Conservation (phyloP, 2,329 filamentous ascomycete genomes). For the Penicillium sclerotigenum region DNA sequence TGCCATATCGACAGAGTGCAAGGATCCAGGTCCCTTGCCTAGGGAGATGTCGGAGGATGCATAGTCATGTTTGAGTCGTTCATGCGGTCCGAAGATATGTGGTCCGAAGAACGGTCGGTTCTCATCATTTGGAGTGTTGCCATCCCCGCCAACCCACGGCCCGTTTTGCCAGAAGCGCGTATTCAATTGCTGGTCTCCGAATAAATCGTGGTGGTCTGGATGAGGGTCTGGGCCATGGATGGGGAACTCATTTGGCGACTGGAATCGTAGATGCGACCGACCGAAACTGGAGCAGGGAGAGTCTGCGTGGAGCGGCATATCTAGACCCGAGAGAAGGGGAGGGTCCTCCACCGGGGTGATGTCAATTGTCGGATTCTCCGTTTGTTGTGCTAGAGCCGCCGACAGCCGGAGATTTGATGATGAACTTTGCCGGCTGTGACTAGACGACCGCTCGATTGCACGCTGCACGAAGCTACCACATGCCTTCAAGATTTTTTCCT, state of each 20-base stretch:
- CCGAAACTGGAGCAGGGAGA: constrained; percentile 45
- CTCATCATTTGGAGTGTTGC: constrained; percentile 43
- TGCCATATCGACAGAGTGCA: constrained; percentile 47
- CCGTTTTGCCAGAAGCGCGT: constrained; percentile 46
- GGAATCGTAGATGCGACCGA: constrained; percentile 42
- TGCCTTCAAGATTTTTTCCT: constrained; percentile 44
- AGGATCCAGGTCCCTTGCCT: constrained; percentile 42
- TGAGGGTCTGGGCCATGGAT: constrained; percentile 35
- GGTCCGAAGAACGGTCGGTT: constrained; percentile 45
- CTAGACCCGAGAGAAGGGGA: constrained; percentile 34
- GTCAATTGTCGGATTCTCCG: constrained; percentile 42
- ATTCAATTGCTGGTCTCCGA: constrained; percentile 45
- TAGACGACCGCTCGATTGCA: constrained; percentile 36
- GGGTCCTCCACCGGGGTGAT: constrained; percentile 42
- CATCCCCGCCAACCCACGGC: constrained; percentile 43
- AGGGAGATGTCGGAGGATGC: constrained; percentile 45
- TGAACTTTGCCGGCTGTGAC: constrained; percentile 37
- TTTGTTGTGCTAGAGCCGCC: constrained; percentile 40
- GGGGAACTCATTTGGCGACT: constrained; percentile 42
- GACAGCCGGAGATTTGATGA: constrained; percentile 40
- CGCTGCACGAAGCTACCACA: constrained; percentile 43
- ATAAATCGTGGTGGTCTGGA: constrained; percentile 45
- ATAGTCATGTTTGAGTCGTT: constrained; percentile 45
- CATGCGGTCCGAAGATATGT: constrained; percentile 37
- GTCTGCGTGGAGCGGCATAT: constrained; percentile 41